Evolutionary conservation across 1,139 yeast species (phyloP).

Genomic region (Meyerozyma elateridarum): DNA sequence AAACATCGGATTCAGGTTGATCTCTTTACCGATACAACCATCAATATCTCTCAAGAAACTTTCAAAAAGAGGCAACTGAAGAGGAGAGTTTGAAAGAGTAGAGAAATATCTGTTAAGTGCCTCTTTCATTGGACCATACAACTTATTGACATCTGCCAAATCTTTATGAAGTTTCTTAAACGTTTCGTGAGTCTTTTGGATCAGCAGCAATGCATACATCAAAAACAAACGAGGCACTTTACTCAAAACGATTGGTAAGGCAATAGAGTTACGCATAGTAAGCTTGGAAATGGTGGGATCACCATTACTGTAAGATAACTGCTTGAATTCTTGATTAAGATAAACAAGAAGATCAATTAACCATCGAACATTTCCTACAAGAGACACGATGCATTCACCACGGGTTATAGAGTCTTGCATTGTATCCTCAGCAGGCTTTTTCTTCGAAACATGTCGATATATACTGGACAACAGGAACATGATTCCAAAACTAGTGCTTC

Average conservation of each 20-base stretch:
- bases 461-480: slow-evolving; percentile 67
- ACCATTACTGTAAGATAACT: slow-evolving; percentile 23
- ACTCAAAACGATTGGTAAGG: slow-evolving; percentile 52
- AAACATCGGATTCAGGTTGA: slow-evolving; percentile 8
- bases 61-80: slow-evolving; percentile 58
- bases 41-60: slow-evolving; percentile 53
- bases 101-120: slow-evolving; percentile 51
- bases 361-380: slow-evolving; percentile 77
- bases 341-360: slow-evolving; percentile 64
- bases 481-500: slow-evolving; percentile 69
- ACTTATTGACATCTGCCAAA: slow-evolving; percentile 35
- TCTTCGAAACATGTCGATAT: slow-evolving; percentile 50
- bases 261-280: slow-evolving; percentile 32
- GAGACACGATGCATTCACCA: slow-evolving; percentile 54
- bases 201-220: slow-evolving; percentile 64
- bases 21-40: slow-evolving; percentile 28
- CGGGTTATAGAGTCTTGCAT: slow-evolving; percentile 51
- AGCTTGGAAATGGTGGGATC: slow-evolving; percentile 21
- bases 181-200: slow-evolving; percentile 63
- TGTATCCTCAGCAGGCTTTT: slow-evolving; percentile 46
- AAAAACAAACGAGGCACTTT: slow-evolving; percentile 69
- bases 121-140: slow-evolving; percentile 51
- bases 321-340: slow-evolving; percentile 62
- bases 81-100: slow-evolving; percentile 51
- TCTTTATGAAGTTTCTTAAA: slow-evolving; percentile 43